These are phyloP conservation scores for Erysimum cheiranthoides DNA, from an alignment of 345 rosid genomes.

Conservation along the genomic window DNA sequence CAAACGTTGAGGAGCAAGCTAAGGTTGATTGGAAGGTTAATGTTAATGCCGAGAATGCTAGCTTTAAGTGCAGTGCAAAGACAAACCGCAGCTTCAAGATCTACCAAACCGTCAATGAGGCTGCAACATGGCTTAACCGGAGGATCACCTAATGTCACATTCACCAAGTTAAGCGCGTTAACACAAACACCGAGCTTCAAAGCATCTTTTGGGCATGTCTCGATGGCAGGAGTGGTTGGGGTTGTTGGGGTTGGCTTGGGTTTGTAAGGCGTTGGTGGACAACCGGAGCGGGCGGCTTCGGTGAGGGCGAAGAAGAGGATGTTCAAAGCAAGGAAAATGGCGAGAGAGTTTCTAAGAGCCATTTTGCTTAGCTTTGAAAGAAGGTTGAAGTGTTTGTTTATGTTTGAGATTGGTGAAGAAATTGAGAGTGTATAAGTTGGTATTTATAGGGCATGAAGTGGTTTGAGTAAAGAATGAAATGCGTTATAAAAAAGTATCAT, in stretches of 20 bases:
- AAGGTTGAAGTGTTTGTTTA: constrained; percentile 2
- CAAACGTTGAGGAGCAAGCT: constrained; percentile 55
- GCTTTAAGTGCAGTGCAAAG: constrained; percentile 62
- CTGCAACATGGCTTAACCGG: constrained; percentile 54
- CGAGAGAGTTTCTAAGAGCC: constrained; percentile 58
- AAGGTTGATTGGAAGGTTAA: constrained; percentile 52
- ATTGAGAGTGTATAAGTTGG: constrained; percentile 11
- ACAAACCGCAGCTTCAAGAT: constrained; percentile 62
- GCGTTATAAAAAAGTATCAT: background rate
- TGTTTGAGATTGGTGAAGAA: constrained; percentile 32
- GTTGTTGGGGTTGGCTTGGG: constrained; percentile 42
- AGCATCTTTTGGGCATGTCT: constrained; percentile 50
- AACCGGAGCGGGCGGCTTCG: constrained; percentile 52
- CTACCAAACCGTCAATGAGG: constrained; percentile 50
- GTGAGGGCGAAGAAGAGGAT: constrained; percentile 56
- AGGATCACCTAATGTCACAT: constrained; percentile 49
- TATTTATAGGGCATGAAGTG: constrained; percentile 17
- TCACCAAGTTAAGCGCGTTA: constrained; percentile 46
- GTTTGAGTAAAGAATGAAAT: background rate
- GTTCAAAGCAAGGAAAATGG: constrained; percentile 58
- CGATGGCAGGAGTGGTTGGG: constrained; percentile 21
- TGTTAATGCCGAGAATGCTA: constrained; percentile 53
- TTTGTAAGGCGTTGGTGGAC: constrained; percentile 40
- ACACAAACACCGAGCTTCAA: constrained; percentile 54
- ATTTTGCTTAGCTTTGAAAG: constrained; percentile 39